Evolutionary conservation across 805 yeast species (phyloP).

Genomic region (Lachancea lanzarotensis): DNA sequence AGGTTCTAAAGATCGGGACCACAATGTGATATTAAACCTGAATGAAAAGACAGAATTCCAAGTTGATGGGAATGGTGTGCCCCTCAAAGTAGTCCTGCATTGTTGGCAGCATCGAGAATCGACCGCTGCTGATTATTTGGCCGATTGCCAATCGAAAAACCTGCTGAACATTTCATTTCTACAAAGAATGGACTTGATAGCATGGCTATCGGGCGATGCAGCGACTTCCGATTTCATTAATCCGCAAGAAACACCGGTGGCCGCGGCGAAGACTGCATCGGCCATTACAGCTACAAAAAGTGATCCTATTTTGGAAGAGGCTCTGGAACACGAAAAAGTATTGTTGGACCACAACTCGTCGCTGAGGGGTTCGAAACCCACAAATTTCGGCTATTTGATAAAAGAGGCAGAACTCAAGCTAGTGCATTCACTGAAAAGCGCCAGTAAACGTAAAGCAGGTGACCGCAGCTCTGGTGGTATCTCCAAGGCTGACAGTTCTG

Average conservation of each 20-base stretch:
- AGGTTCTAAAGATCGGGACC: slow-evolving; percentile 11
- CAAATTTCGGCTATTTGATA: slow-evolving; percentile 61
- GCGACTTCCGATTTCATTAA: slow-evolving; percentile 50
- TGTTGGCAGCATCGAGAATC: slow-evolving; percentile 74
- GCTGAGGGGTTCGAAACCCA: slow-evolving; percentile 58
- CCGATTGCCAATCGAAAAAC: slow-evolving; percentile 56
- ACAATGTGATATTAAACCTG: slow-evolving; percentile 30
- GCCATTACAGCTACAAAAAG: slow-evolving; percentile 10
- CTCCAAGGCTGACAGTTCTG: slow-evolving; percentile 12
- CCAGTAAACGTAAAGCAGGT: slow-evolving; percentile 21
- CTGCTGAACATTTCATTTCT: slow-evolving; percentile 71
- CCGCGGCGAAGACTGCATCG: background rate
- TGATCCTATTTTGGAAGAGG: slow-evolving; percentile 31
- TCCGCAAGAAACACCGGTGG: background rate
- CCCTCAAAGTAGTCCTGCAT: slow-evolving; percentile 57
- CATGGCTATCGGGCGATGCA: slow-evolving; percentile 72
- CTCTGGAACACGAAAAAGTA: slow-evolving; percentile 39
- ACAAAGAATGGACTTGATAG: slow-evolving; percentile 76
- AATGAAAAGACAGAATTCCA: slow-evolving; percentile 49
- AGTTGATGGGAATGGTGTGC: slow-evolving; percentile 43
- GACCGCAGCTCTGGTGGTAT: slow-evolving; percentile 14
- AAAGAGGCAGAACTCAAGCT: slow-evolving; percentile 59
- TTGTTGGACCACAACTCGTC: slow-evolving; percentile 54
- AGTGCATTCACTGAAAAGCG: slow-evolving; percentile 43
- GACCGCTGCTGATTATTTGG: slow-evolving; percentile 74